A percentile compares a stretch with the other conserved stretches of the same genome.
Conservation (phyloP, 768 basidiomycete species). For the Leccinellum albellum region DNA sequence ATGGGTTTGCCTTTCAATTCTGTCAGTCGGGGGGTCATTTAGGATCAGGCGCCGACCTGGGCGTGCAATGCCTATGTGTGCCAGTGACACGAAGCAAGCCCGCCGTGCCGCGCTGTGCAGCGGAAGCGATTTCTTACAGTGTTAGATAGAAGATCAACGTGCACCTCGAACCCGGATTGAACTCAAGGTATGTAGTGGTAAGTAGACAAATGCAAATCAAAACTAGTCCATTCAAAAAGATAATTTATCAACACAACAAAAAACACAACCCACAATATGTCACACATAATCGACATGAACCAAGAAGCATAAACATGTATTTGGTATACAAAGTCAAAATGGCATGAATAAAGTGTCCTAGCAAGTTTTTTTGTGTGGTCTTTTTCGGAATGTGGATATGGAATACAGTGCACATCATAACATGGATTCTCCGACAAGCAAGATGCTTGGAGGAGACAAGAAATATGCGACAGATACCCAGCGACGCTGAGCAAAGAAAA, state of each 20-base stretch:
- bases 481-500: slow-evolving; percentile 3
- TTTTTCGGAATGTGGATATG: slow-evolving; percentile 19
- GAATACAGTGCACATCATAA: slow-evolving; percentile 26
- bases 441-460: slow-evolving; percentile 5
- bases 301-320: slow-evolving; percentile 24
- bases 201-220: background rate
- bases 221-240: background rate
- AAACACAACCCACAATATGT: background rate
- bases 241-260: background rate
- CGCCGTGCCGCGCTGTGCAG: too few species aligned
- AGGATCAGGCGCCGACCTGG: too few species aligned
- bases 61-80: too few species aligned
- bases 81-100: too few species aligned
- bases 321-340: slow-evolving; percentile 12
- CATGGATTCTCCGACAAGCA: slow-evolving; percentile 10
- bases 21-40: too few species aligned
- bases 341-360: slow-evolving; percentile 30
- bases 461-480: slow-evolving; percentile 20
- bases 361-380: background rate
- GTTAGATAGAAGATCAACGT: too few species aligned
- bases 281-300: background rate
- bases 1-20: too few species aligned
- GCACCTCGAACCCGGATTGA: too few species aligned
- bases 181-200: too few species aligned
- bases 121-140: too few species aligned